These are phyloP conservation scores for Ogataea wickerhamii DNA, from an alignment of 805 yeast species.

Conservation along the genomic window DNA sequence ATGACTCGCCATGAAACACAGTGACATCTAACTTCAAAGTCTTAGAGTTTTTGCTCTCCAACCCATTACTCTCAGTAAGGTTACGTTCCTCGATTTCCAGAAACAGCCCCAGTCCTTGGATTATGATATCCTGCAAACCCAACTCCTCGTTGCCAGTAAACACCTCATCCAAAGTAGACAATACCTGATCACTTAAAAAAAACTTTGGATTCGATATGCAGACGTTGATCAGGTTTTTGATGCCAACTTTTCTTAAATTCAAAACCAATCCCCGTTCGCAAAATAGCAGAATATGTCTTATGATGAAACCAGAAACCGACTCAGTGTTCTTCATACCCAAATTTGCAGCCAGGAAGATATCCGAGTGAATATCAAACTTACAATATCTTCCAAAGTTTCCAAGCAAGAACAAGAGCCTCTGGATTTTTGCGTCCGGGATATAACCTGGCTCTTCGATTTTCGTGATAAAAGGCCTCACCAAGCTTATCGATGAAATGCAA, in stretches of 20 bases:
- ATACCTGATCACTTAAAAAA: conserved; percentile 55
- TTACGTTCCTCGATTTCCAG: conserved; percentile 53
- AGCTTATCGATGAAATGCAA: conserved; percentile 54
- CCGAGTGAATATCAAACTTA: conserved; percentile 46
- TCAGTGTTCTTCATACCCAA: conserved; percentile 49
- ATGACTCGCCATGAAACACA: conserved; percentile 53
- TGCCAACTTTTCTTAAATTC: conserved; percentile 45
- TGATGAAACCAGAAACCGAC: conserved; percentile 52
- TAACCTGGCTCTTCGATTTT: conserved; percentile 11
- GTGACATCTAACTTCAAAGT: conserved; percentile 39
- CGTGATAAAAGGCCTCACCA: conserved; percentile 45
- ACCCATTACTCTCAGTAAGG: conserved; percentile 39
- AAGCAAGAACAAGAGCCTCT: conserved; percentile 55
- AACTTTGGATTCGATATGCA: conserved; percentile 63
- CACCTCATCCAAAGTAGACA: conserved; percentile 49
- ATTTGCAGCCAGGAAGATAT: conserved; percentile 36
- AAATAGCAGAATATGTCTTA: conserved; percentile 56
- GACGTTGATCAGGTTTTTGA: conserved; percentile 54
- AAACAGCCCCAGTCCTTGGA: conserved; percentile 57
- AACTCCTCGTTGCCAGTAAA: conserved; percentile 34
- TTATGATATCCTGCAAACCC: conserved; percentile 46
- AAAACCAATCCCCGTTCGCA: conserved; percentile 32
- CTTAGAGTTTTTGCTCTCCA: conserved; percentile 36
- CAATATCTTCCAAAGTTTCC: conserved; percentile 74
- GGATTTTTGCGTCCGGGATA: conserved; percentile 43